These are phyloP conservation scores for Candida tibetensis DNA, from an alignment of 805 yeast genomes.

Conservation along the genomic window DNA sequence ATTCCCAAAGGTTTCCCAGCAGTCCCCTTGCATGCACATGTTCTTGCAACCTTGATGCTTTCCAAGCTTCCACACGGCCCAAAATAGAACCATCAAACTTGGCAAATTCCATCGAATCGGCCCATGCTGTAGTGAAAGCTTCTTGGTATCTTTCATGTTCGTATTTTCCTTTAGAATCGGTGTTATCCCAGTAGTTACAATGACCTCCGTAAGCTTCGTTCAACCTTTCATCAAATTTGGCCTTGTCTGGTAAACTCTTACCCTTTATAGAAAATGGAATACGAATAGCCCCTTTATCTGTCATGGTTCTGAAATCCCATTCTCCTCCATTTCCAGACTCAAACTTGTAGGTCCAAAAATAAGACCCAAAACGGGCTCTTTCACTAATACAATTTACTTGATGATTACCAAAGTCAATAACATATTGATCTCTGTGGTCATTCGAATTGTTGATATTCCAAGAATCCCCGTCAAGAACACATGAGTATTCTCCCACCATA, in stretches of 20 bases:
- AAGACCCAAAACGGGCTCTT: constrained; percentile 67
- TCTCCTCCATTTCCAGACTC: constrained; percentile 91
- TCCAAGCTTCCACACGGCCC: constrained; percentile 77
- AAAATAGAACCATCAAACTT: constrained; percentile 64
- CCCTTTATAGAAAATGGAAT: constrained; percentile 22
- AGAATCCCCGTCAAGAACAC: constrained; percentile 73
- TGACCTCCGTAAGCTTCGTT: constrained; percentile 46
- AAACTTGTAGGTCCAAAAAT: constrained; percentile 90
- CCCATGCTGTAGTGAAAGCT: constrained; percentile 75
- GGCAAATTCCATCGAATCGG: constrained; percentile 68
- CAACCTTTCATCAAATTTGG: constrained; percentile 40
- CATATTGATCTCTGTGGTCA: constrained; percentile 50
- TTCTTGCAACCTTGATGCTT: constrained; percentile 54
- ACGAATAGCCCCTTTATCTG: constrained; percentile 50
- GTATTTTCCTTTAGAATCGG: constrained; percentile 55
- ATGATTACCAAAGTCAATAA: constrained; percentile 57
- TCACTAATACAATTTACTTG: constrained; percentile 48
- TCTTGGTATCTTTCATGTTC: constrained; percentile 81
- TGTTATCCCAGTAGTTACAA: constrained; percentile 62
- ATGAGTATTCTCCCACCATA: constrained; percentile 86
- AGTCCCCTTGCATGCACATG: constrained; percentile 58
- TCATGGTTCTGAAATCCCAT: constrained; percentile 88
- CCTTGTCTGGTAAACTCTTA: constrained; percentile 36
- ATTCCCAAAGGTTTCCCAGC: constrained; percentile 73
- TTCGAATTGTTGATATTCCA: constrained; percentile 58